These are phyloP conservation scores for Crithidia thermophila DNA, from an alignment of 208 protist genomes.

Conservation along the genomic window DNA sequence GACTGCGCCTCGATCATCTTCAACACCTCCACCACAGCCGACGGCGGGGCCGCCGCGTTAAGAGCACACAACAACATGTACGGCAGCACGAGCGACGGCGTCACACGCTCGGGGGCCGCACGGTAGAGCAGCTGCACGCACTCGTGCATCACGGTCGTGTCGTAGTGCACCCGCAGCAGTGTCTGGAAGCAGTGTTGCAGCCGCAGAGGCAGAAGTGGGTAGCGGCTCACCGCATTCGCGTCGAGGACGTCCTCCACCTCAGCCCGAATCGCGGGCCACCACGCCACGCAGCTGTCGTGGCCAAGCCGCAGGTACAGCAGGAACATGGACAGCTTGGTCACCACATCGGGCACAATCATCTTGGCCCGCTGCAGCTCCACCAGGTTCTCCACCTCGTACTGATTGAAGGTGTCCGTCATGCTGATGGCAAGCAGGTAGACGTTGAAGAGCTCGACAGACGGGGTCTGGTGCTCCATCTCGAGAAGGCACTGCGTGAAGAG, in stretches of 20 bases:
- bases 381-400: slow-evolving; percentile 87
- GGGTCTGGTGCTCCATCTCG: slow-evolving; percentile 50
- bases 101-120: slow-evolving; percentile 44
- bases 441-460: slow-evolving; percentile 84
- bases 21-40: slow-evolving; percentile 56
- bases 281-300: slow-evolving; percentile 44
- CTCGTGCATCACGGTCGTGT: slow-evolving; percentile 59
- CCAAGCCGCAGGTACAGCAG: slow-evolving; percentile 87
- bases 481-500: slow-evolving; percentile 88
- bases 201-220: slow-evolving; percentile 71
- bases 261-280: slow-evolving; percentile 65
- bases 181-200: slow-evolving; percentile 87
- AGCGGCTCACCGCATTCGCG: slow-evolving; percentile 21
- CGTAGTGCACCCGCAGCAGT: slow-evolving; percentile 75
- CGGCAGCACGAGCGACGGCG: slow-evolving; percentile 61
- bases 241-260: slow-evolving; percentile 51
- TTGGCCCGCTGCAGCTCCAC: slow-evolving; percentile 70
- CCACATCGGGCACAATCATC: slow-evolving; percentile 56
- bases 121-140: slow-evolving; percentile 62
- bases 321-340: slow-evolving; percentile 83
- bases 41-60: slow-evolving; percentile 65
- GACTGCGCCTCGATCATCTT: slow-evolving; percentile 33
- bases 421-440: slow-evolving; percentile 86
- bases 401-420: slow-evolving; percentile 86
- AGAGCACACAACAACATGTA: slow-evolving; percentile 74